Evolutionary conservation across 2,329 filamentous ascomycete species (phyloP), one percentile per base, ranked within the genome.

Genomic region (Aspergillus pseudoglaucus): DNA sequence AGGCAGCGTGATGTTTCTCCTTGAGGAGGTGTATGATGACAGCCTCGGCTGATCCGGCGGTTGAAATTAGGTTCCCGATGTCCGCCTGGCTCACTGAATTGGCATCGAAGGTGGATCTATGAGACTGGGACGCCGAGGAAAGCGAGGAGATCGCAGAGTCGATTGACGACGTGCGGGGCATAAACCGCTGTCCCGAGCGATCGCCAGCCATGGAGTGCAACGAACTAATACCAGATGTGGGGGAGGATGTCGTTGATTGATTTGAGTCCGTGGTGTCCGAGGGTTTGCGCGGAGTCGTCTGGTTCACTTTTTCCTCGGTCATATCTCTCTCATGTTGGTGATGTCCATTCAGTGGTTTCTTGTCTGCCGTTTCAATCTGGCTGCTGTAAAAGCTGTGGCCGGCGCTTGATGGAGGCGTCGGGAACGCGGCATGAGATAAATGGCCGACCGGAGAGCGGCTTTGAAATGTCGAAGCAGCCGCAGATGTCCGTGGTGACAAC

Each of bases 131-230:
- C 8, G 74, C 76, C 6, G 73, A 67, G 38, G 88, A 88, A 43
- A 88, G 77, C 8, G 82, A 81, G 2, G 91, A 95, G 42, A 94
- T 85, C n/a, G 88, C 87, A 9, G 90, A 96, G 67, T 97, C 91
- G 60, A 95, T 91, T 9, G 91, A 96, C 3, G 87, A 87, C 47
- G 87, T 95, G 59, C 90, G 83, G 47, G 84, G 81, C 58, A 75
- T 70, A 43, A 54, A 53, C 46, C 67, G 65, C 46, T 66, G 62
- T n/a, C 56, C 58, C 45, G 58, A 46, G 44, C 60, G 63, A 43
- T 65, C 61, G 43, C 57, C 60, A 42, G 58, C 51, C 48, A 56
- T 61, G 44, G 60, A 65, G 42, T 60, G 56, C 35, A 63, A 51
- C 42, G 63, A 62, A 50, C 56, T 63, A 42, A 60, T 55, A 23